Evolutionary conservation across 2,329 filamentous ascomycete species (phyloP).

Genomic region (Amauroascus verrucosus): DNA sequence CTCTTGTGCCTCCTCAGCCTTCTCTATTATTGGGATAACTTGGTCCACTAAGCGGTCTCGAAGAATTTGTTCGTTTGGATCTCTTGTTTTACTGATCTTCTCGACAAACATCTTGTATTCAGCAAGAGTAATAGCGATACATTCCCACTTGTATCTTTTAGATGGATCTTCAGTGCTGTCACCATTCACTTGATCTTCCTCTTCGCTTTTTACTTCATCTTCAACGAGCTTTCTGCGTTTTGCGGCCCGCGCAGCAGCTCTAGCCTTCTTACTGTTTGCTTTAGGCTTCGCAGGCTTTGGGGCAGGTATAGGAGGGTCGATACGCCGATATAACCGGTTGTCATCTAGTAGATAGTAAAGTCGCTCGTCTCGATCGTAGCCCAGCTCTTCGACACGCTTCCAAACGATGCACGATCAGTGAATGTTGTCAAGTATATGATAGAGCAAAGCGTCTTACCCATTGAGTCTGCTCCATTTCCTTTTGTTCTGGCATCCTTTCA

Average conservation of each 20-base stretch:
- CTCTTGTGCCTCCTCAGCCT: slow-evolving; percentile 56
- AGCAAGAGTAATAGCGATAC: slow-evolving; percentile 67
- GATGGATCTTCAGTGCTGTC: slow-evolving; percentile 51
- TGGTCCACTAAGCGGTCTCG: slow-evolving; percentile 62
- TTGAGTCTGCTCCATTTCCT: slow-evolving; percentile 65
- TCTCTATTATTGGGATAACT: slow-evolving; percentile 74
- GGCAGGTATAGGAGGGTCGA: slow-evolving; percentile 57
- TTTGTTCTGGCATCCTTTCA: slow-evolving; percentile 73
- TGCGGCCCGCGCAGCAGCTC: slow-evolving; percentile 53
- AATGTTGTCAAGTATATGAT: not conserved
- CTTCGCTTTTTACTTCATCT: slow-evolving; percentile 37
- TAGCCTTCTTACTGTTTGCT: slow-evolving; percentile 55
- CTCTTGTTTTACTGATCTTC: slow-evolving; percentile 62
- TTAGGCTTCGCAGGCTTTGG: slow-evolving; percentile 48
- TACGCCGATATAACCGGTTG: slow-evolving; percentile 79
- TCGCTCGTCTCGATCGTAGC: slow-evolving; percentile 80
- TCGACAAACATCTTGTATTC: slow-evolving; percentile 66
- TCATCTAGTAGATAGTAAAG: slow-evolving; percentile 88
- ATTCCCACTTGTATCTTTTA: slow-evolving; percentile 79
- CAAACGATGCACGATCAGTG: not conserved
- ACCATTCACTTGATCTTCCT: slow-evolving; percentile 31
- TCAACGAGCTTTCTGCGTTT: slow-evolving; percentile 55
- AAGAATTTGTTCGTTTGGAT: slow-evolving; percentile 74
- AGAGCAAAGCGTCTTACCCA: slow-evolving; percentile 54
- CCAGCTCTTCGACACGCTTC: slow-evolving; percentile 43